Base-by-base conservation (phyloP, 108 stramenopile genomes). In the Nitzschia sp. region DNA sequence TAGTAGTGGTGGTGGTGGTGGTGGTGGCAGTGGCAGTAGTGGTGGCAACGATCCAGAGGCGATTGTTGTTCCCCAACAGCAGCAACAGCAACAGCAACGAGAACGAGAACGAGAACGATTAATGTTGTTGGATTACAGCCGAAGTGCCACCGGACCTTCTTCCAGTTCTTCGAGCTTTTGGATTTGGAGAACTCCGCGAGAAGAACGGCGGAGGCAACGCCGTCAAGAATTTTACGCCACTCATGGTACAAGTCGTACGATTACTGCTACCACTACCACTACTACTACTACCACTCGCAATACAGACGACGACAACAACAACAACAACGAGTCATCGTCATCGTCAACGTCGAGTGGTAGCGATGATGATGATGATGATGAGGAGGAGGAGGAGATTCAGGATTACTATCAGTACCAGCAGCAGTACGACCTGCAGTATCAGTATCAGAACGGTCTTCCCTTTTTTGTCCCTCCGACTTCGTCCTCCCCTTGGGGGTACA, bases 21-120 rank as follows among this genome's bases (percentile, higher is more conserved):
- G n/a, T n/a, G n/a, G n/a, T n/a, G n/a, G n/a, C n/a, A n/a, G n/a
- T n/a, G n/a, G n/a, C n/a, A n/a, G n/a, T n/a, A n/a, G n/a, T n/a
- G n/a, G n/a, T n/a, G n/a, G n/a, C n/a, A n/a, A n/a, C n/a, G n/a
- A n/a, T n/a, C n/a, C n/a, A n/a, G n/a, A n/a, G n/a, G n/a, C n/a
- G n/a, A n/a, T n/a, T n/a, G n/a, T n/a, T n/a, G n/a, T n/a, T n/a
- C n/a, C n/a, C n/a, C 55, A 57, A 57, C 55, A 57, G 21, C 55
- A 30, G 29, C 55, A 57, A 29, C 55, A 57, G 28, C 55, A 30
- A 57, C 55, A n/a, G 53, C 64, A 53, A 65, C 50, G 16, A 48
- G 48, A 50, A 19, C 38, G 38, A 5, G 4, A 50, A 4, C 9
- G 17, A 21, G 16, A 50, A 50, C 19, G 4, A 8, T 21, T 50